These are phyloP conservation scores for Colletotrichum sp. DNA, from an alignment of 2,329 filamentous ascomycete genomes.

Conservation along the genomic window DNA sequence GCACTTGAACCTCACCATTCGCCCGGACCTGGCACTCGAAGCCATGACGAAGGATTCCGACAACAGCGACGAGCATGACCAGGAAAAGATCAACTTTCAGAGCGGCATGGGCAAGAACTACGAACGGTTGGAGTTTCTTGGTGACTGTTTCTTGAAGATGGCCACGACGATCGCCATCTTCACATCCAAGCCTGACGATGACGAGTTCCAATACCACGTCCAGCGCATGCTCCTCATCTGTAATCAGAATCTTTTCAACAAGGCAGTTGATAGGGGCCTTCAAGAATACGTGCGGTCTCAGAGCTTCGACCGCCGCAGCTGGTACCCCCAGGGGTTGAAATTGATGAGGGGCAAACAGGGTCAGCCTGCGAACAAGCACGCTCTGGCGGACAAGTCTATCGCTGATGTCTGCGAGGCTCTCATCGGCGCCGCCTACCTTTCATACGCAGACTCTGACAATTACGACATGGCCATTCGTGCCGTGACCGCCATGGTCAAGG, in stretches of 20 bases:
- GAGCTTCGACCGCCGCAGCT: conserved; percentile 80
- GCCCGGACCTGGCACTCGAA: conserved; percentile 77
- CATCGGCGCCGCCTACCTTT: conserved; percentile 82
- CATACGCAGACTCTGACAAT: conserved; percentile 39
- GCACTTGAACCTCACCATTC: conserved; percentile 67
- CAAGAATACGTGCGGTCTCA: conserved; percentile 83
- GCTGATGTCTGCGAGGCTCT: conserved; percentile 95
- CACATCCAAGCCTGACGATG: conserved; percentile 74
- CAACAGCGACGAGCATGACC: conserved; percentile 75
- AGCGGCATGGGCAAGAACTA: conserved; percentile 93
- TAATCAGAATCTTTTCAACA: conserved; percentile 87
- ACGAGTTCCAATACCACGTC: conserved; percentile 89
- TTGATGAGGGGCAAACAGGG: conserved; percentile 76
- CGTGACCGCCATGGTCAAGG: conserved; percentile 74
- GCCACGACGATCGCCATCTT: conserved; percentile 90
- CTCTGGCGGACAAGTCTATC: conserved; percentile 84
- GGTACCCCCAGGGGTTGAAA: conserved; percentile 85
- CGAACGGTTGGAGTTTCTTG: conserved; percentile 90
- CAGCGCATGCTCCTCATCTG: conserved; percentile 90
- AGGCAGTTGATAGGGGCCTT: conserved; percentile 69
- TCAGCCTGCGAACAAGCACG: conserved; percentile 60
- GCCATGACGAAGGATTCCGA: conserved; percentile 93
- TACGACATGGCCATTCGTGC: conserved; percentile 66
- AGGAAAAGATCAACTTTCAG: conserved; percentile 75
- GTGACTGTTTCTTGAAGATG: conserved; percentile 95